Evolutionary conservation across 805 yeast genomes (phyloP).

Genomic region (Scheffersomyces ergatensis): DNA sequence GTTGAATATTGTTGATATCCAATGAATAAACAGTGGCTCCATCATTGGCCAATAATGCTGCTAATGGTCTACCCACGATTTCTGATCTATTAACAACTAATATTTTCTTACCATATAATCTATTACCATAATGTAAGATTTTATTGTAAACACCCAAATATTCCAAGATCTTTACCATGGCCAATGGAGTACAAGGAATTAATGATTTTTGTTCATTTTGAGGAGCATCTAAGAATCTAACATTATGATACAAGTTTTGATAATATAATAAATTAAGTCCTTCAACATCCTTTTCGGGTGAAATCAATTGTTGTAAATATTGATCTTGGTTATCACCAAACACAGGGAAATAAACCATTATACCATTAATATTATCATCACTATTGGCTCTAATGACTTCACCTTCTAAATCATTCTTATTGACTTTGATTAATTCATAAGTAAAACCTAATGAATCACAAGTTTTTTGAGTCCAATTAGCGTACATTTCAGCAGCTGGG

Average conservation of each 20-base stretch:
- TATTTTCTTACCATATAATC: slow-evolving; percentile 89
- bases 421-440: slow-evolving; percentile 71
- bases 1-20: slow-evolving; percentile 83
- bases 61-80: slow-evolving; percentile 95
- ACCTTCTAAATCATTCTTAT: slow-evolving; percentile 83
- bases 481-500: slow-evolving; percentile 94
- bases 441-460: slow-evolving; percentile 81
- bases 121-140: slow-evolving; percentile 81
- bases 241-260: slow-evolving; percentile 92
- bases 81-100: slow-evolving; percentile 92
- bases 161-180: slow-evolving; percentile 89
- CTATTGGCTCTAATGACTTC: slow-evolving; percentile 78
- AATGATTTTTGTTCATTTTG: slow-evolving; percentile 71
- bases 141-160: slow-evolving; percentile 84
- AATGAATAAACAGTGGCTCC: slow-evolving; percentile 96
- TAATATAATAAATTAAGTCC: slow-evolving; percentile 89
- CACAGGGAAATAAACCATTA: slow-evolving; percentile 96
- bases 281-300: slow-evolving; percentile 93
- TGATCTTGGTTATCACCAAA: slow-evolving; percentile 95
- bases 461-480: slow-evolving; percentile 93
- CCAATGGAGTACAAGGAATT: slow-evolving; percentile 95
- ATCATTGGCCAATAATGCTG: slow-evolving; percentile 93
- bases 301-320: slow-evolving; percentile 88
- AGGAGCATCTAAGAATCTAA: slow-evolving; percentile 77
- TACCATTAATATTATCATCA: slow-evolving; percentile 78